Evolutionary conservation across 139 green algal species (phyloP).

Genomic region (Asterochloris sp.): DNA sequence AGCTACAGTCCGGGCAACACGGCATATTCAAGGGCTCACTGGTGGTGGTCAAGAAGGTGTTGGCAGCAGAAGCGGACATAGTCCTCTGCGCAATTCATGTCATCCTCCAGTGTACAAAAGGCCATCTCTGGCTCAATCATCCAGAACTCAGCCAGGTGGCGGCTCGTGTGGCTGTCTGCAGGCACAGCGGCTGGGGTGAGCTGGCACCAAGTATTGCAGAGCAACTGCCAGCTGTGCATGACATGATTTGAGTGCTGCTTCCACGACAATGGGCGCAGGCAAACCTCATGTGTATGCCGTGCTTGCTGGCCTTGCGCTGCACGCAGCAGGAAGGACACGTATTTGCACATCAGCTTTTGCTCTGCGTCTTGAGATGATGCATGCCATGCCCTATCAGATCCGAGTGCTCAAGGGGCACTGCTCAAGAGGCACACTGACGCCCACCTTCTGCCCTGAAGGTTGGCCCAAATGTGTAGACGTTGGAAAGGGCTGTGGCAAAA

Average conservation of each 20-base stretch:
- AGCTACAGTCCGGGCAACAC: not conserved
- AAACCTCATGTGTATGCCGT: no score
- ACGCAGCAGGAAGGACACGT: no score
- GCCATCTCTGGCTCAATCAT: conserved; percentile 97
- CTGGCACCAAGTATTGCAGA: not conserved
- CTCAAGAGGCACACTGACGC: not conserved
- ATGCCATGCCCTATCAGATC: not conserved
- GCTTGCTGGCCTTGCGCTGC: no score
- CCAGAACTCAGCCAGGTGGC: conserved; percentile 98
- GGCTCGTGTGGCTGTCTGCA: conserved; percentile 41
- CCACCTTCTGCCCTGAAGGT: conserved; percentile 14
- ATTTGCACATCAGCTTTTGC: no score
- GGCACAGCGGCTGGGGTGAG: not conserved
- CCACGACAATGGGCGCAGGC: no score
- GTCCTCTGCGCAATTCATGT: conserved; percentile 88
- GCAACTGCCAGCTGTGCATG: no score
- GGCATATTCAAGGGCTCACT: not conserved
- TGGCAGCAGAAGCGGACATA: conserved; percentile 80
- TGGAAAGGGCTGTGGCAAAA: conserved; percentile 83
- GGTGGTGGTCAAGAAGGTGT: conserved; percentile 70
- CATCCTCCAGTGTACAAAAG: conserved; percentile 65
- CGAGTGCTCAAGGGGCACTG: not conserved
- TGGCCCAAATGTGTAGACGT: conserved; percentile 89
- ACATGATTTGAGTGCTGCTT: no score
- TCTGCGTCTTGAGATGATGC: no score